Evolutionary conservation across 2,329 filamentous ascomycete species (phyloP), one percentile per base, ranked within the genome.

Genomic region (Neurospora sp.): DNA sequence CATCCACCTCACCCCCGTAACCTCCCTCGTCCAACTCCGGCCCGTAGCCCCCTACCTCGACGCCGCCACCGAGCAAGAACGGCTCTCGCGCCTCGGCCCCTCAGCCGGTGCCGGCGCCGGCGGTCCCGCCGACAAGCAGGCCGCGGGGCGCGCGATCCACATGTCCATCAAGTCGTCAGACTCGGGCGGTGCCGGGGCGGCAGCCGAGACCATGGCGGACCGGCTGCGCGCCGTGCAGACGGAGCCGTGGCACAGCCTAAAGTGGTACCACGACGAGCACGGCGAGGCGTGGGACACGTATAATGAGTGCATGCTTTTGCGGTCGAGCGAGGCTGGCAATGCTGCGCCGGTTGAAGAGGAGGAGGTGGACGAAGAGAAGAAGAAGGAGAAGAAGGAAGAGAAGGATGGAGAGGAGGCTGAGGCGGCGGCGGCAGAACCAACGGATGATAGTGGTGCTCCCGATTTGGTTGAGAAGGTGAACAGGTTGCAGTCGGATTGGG

Each of bases 11-110:
- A 96, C 93, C 0, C 92, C 91, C 33, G 87, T 96, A 66, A 89
- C 90, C 52, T 91, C 92, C 2, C 88, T 97, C 65, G 91, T 97
- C 57, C 92, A 97, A 78, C 88, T 99, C 77, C 91, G 94, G 4
- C 93, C 96, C 0, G 92, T 97, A 77, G 91, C 97, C 72, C 93
- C 97, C 80, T 93, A 98, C 81, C 85, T 98, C 74, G 96, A 98
- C 80, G 95, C 96, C 3, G 81, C 89, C 66, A 85, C 90, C 66
- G 93, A 97, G 76, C 86, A 92, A 69, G 88, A 91, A 41, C 87
- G 87, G 62, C 83, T 84, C 57, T 74, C 76, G n/a, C 77, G 80
- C 15, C 77, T 79, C 12, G 79, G 80, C 67, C 80, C 81, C 41
- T 43, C 41, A 41, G 76, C 82, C 78, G 76, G 28, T 69, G 74